phyloP scores from a whole-genome alignment of 2,329 filamentous ascomycete genomes.

The Magnaporthiopsis rhizophila region DNA sequence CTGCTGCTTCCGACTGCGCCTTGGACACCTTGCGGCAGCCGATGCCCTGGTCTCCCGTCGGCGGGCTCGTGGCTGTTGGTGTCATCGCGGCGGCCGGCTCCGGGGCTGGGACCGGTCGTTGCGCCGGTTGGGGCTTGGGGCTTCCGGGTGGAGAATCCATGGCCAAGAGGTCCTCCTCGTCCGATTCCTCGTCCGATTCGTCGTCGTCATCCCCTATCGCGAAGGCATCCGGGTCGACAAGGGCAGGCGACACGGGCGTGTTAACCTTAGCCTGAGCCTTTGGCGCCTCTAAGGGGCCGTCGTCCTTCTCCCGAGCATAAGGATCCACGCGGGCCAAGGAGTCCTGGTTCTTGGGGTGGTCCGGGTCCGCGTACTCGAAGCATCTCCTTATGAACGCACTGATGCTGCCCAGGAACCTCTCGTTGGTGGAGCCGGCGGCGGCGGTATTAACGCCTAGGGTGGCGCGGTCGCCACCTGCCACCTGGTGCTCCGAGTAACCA shows the following conservation, averaged over 20 bases:
- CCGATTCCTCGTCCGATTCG: constrained; percentile 31
- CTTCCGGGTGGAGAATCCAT: constrained; percentile 40
- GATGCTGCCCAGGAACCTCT: constrained; percentile 85
- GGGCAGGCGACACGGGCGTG: constrained; percentile 10
- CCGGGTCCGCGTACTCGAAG: constrained; percentile 96
- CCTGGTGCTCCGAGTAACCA: constrained; percentile 25
- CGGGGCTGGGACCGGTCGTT: not conserved
- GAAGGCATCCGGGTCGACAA: constrained; percentile 47
- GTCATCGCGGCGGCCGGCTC: not conserved
- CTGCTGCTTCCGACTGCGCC: constrained; percentile 59
- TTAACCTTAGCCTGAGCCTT: constrained; percentile 8
- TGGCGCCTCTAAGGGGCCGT: constrained; percentile 1
- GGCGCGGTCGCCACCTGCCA: constrained; percentile 3
- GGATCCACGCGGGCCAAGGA: constrained; percentile 10
- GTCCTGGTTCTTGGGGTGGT: constrained; percentile 58
- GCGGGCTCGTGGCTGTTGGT: not conserved
- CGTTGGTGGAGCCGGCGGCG: constrained; percentile 54
- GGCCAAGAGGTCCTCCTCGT: constrained; percentile 52
- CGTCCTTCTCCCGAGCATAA: not conserved
- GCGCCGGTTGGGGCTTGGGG: constrained; percentile 21
- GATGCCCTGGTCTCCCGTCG: constrained; percentile 17
- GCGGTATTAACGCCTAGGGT: not conserved
- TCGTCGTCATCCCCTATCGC: constrained; percentile 66
- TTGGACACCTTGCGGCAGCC: constrained; percentile 42
- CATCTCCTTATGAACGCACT: constrained; percentile 93